Evolutionary conservation across 1,284 basidiomycete species (phyloP).

Genomic region (Boletus smithii): DNA sequence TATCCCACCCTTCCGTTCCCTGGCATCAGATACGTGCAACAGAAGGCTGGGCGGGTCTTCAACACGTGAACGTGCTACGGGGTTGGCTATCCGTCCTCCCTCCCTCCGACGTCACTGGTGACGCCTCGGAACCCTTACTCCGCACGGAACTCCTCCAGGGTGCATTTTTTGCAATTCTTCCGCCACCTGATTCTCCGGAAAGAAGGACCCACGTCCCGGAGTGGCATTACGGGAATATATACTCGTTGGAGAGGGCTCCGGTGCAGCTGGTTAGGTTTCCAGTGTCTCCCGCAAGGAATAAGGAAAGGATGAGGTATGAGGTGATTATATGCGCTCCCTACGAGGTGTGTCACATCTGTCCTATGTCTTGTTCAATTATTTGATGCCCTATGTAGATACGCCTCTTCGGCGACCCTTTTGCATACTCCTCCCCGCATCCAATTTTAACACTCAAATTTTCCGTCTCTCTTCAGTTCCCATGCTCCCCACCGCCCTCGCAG

Average conservation of each 20-base stretch:
- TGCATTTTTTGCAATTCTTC: constrained; percentile 65
- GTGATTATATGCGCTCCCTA: constrained; percentile 39
- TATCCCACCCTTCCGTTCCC: constrained; percentile 58
- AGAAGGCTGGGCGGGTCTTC: constrained; percentile 80
- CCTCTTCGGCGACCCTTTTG: constrained; percentile 69
- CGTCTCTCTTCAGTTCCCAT: constrained; percentile 41
- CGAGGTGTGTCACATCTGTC: constrained; percentile 21
- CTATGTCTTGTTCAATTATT: no score
- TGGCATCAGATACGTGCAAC: constrained; percentile 66
- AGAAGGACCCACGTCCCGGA: constrained; percentile 37
- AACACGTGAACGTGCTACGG: constrained; percentile 68
- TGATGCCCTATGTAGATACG: constrained; percentile 52
- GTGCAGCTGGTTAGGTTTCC: constrained; percentile 52
- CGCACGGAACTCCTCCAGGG: constrained; percentile 52
- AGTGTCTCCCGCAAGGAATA: constrained; percentile 38
- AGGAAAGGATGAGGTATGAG: constrained; percentile 60
- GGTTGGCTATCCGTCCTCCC: constrained; percentile 57
- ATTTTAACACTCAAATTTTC: constrained; percentile 48
- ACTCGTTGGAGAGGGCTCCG: constrained; percentile 51
- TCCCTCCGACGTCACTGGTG: constrained; percentile 26
- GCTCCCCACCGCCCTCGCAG: constrained; percentile 3
- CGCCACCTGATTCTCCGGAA: constrained; percentile 30
- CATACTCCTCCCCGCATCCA: constrained; percentile 42
- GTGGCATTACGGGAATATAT: constrained; percentile 78
- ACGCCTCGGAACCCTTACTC: constrained; percentile 37